phyloP scores from a whole-genome alignment of 495 filamentous ascomycete genomes.

The Penicillium ochrochloron region DNA sequence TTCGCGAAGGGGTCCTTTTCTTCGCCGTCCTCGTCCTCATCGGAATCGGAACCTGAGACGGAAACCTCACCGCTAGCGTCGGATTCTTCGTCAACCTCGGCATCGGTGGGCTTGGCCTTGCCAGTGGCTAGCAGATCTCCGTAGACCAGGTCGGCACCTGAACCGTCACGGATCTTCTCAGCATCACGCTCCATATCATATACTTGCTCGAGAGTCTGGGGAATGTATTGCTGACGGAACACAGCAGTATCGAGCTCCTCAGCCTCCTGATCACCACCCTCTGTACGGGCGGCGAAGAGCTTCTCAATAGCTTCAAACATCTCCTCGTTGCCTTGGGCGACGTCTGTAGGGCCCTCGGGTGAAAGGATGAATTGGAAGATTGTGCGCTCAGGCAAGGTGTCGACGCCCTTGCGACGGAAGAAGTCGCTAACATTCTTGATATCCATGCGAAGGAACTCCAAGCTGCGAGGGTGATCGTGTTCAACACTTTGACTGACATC shows the following conservation, averaged over 20 bases:
- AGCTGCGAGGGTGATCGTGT: conserved; percentile 87
- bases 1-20: conserved; percentile 59
- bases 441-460: conserved; percentile 96
- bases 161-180: conserved; percentile 71
- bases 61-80: conserved; percentile 55
- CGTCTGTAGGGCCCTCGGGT: conserved; percentile 54
- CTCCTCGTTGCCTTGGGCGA: conserved; percentile 34
- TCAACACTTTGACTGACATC: conserved; percentile 97
- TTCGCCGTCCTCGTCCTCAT: conserved; percentile 52
- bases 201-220: conserved; percentile 89
- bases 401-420: conserved; percentile 82
- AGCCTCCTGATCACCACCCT: conserved; percentile 43
- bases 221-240: conserved; percentile 93
- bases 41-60: conserved; percentile 50
- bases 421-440: conserved; percentile 95
- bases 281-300: conserved; percentile 50
- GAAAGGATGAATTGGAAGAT: conserved; percentile 81
- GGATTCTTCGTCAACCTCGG: conserved; percentile 41
- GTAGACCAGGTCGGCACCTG: conserved; percentile 77
- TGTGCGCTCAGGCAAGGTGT: conserved; percentile 71
- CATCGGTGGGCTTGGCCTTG: conserved; percentile 54
- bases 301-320: conserved; percentile 57
- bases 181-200: conserved; percentile 94
- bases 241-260: conserved; percentile 83
- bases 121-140: conserved; percentile 72